Base-by-base conservation (phyloP, 495 filamentous ascomycete genomes). In the Diplogelasinospora grovesii region DNA sequence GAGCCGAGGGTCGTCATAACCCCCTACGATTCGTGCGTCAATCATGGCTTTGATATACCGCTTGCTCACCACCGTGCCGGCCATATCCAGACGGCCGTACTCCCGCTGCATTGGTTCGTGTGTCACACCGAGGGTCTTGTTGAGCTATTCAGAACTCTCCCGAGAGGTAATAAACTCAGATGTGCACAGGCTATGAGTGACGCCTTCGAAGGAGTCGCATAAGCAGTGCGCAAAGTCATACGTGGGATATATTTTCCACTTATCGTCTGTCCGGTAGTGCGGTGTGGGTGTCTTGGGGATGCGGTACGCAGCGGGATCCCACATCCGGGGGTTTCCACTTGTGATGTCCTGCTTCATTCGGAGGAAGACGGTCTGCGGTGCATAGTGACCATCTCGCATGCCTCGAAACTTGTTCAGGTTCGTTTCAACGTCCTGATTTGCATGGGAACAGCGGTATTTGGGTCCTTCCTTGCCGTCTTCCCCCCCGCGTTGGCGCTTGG, bases 201-300 rank as follows among this genome's bases (percentile, higher is more conserved):
- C 82, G 34, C 86, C 86, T 64, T 95, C 89, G 46, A 89, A 66
- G 10, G 79, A 77, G 60, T 96, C 89, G 30, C 71, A 96, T 77
- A 34, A 95, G n/a, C 78, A n/a, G 89, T 89, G 64, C 47, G 81
- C 83, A 54, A 94, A 93, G 60, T 95, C 89, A 52, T 96, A 97
- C 33, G 86, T 96, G 0, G 90, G 90, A 69, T 97, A 97, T 50
- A 93, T 82, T 67, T 93, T 95, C 86, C 89, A 96, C 49, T 77
- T 80, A 18, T 69, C 69, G 22, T 87, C 88, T 5, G 89, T 95
- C 33, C 89, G 85, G 65, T 89, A 87, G 59, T 95, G 89, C 16
- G 68, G 57, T 8, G 71, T 63, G 11, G 75, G 60, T 3, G 76
- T 73, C 59, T 77, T 80, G 69, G 85, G 92, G 52, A 90, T 38